phyloP scores from a whole-genome alignment of 805 yeast species.

The Wickerhamomyces ciferrii region DNA sequence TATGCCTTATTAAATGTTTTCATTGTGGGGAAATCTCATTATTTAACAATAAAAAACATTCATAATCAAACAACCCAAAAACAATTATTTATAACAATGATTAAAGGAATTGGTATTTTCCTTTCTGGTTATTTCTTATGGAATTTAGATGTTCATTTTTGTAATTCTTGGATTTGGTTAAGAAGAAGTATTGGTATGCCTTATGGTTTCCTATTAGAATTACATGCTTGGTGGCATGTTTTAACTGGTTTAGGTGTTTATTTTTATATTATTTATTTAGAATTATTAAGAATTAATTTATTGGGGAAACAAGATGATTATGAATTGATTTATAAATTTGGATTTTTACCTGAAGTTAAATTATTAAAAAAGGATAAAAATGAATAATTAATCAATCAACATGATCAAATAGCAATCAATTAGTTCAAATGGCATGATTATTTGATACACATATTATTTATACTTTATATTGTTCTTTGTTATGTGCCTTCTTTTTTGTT shows the following conservation, averaged over 20 bases:
- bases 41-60: conserved; percentile 48
- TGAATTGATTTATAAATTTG: conserved; percentile 51
- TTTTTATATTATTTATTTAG: conserved; percentile 73
- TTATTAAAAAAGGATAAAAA: not conserved
- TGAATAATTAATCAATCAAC: not conserved
- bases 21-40: conserved; percentile 57
- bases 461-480: too few species aligned
- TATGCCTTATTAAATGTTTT: conserved; percentile 76
- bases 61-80: conserved; percentile 38
- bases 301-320: conserved; percentile 51
- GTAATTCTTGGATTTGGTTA: conserved; percentile 48
- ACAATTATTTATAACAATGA: conserved; percentile 52
- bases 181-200: conserved; percentile 77
- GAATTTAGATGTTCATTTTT: conserved; percentile 84
- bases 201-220: conserved; percentile 78
- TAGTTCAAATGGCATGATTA: too few species aligned
- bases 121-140: conserved; percentile 75
- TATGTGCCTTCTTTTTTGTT: too few species aligned
- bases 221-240: conserved; percentile 98
- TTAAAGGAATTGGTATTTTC: conserved; percentile 57
- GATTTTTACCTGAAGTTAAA: conserved; percentile 52
- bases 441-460: too few species aligned
- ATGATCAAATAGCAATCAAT: too few species aligned
- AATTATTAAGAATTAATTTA: conserved; percentile 66
- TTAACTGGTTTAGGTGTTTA: conserved; percentile 86